phyloP scores from a whole-genome alignment of 352 stramenopile species.

The Pythium utonaiense region DNA sequence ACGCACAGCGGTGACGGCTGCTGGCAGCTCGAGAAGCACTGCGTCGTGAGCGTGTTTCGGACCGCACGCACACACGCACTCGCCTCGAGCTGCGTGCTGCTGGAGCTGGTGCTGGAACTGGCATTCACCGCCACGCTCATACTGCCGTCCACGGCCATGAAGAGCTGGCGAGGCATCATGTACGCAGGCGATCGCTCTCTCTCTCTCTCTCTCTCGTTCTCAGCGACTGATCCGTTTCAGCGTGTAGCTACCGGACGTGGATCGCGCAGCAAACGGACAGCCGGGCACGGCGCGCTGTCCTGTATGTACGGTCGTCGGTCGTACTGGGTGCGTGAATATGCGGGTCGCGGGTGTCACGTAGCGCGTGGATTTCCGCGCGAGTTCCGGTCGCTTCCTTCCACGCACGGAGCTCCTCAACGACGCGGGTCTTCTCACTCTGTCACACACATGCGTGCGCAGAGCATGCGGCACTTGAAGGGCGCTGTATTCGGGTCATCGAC shows the following conservation, averaged over 20 bases:
- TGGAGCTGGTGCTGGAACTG: conserved; percentile 3
- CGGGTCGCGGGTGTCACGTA: not conserved
- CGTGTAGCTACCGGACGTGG: no score
- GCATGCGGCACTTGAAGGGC: not conserved
- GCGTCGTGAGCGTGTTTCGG: conserved; percentile 56
- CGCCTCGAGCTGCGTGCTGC: conserved; percentile 4
- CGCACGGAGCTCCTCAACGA: not conserved
- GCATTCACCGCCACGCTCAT: not conserved
- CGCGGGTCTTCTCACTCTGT: not conserved
- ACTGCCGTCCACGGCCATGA: not conserved
- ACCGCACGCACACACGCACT: conserved; percentile 31
- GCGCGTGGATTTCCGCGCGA: not conserved
- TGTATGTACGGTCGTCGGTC: no score
- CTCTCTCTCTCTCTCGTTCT: no score
- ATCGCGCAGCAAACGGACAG: not conserved
- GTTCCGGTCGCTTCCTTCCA: not conserved
- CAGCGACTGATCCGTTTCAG: no score
- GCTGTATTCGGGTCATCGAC: not conserved
- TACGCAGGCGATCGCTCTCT: no score
- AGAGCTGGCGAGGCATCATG: not conserved
- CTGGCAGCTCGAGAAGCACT: conserved; percentile 47
- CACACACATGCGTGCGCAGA: conserved; percentile 1
- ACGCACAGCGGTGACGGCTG: conserved; percentile 43
- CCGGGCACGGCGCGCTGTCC: no score
- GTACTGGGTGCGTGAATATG: not conserved